A percentile compares a stretch with the other conserved stretches of the same genome.
These are phyloP conservation scores for Elongisporangium prolatum DNA, from an alignment of 352 stramenopile species.

Conservation along the genomic window DNA sequence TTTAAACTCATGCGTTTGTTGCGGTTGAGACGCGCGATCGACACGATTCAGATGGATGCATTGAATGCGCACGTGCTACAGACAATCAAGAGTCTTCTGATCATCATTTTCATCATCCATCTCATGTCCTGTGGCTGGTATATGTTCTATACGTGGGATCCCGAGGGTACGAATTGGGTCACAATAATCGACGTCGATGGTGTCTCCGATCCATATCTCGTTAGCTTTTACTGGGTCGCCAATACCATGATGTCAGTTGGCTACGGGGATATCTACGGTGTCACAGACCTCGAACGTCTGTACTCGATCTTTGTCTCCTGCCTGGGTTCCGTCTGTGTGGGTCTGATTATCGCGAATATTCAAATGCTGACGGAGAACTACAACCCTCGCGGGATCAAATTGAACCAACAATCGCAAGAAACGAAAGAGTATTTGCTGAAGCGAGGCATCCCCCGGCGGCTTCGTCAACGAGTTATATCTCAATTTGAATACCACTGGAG, in stretches of 20 bases:
- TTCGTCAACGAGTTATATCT: slow-evolving; percentile 66
- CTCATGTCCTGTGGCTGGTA: slow-evolving; percentile 73
- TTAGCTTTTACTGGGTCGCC: slow-evolving; percentile 91
- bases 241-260: slow-evolving; percentile 93
- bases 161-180: slow-evolving; percentile 62
- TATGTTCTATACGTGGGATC: slow-evolving; percentile 82
- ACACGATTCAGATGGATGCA: slow-evolving; percentile 67
- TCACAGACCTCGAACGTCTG: slow-evolving; percentile 72
- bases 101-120: slow-evolving; percentile 80
- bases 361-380: slow-evolving; percentile 91
- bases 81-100: slow-evolving; percentile 58
- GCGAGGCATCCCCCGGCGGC: slow-evolving; percentile 48
- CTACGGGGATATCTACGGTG: slow-evolving; percentile 87
- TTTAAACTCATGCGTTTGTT: slow-evolving; percentile 75
- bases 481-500: slow-evolving; percentile 84
- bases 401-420: slow-evolving; percentile 72
- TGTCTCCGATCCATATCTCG: slow-evolving; percentile 74
- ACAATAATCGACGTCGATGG: slow-evolving; percentile 38
- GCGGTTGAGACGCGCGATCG: slow-evolving; percentile 52
- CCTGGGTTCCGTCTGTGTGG: slow-evolving; percentile 83
- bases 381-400: slow-evolving; percentile 69
- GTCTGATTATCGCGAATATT: slow-evolving; percentile 92
- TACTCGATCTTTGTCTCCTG: slow-evolving; percentile 86
- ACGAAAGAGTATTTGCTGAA: slow-evolving; percentile 81
- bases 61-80: slow-evolving; percentile 76